These are phyloP conservation scores for Phytophthora cactorum DNA, from an alignment of 352 stramenopile genomes.

Conservation along the genomic window DNA sequence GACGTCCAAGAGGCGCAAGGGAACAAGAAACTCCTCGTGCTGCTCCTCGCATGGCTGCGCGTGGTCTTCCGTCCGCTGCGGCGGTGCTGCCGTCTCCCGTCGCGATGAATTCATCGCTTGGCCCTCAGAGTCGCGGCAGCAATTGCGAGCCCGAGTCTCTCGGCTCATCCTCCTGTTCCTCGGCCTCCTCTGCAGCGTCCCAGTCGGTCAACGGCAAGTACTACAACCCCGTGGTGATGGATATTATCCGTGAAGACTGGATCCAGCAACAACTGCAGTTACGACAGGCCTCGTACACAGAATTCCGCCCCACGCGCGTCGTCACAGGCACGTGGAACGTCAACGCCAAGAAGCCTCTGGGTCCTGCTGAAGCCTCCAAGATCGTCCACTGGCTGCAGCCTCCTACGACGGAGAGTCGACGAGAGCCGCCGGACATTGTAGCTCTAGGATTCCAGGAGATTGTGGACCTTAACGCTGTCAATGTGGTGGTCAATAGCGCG, in stretches of 20 bases:
- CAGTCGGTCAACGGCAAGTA: constrained; percentile 53
- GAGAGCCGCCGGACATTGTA: constrained; percentile 61
- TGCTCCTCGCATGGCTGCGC: constrained; percentile 17
- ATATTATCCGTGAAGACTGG: constrained; percentile 89
- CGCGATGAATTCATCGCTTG: constrained; percentile 17
- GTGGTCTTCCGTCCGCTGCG: constrained; percentile 1
- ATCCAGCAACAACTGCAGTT: constrained; percentile 79
- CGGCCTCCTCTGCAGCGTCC: constrained; percentile 5
- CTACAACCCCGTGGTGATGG: constrained; percentile 87
- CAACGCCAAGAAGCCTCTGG: constrained; percentile 98
- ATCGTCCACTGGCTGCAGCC: constrained; percentile 76
- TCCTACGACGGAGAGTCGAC: constrained; percentile 8
- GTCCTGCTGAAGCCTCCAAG: constrained; percentile 51
- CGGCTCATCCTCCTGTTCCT: constrained; percentile 7
- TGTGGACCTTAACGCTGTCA: constrained; percentile 99
- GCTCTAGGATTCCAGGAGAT: constrained; percentile 98
- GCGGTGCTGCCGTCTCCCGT: constrained; percentile 16
- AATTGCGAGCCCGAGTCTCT: constrained; percentile 26
- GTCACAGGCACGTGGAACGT: constrained; percentile 98
- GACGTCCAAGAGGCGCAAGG: constrained; percentile 16
- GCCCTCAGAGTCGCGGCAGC: constrained; percentile 1
- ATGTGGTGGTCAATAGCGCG: constrained; percentile 97
- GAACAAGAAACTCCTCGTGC: not conserved
- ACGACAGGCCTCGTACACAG: constrained; percentile 71
- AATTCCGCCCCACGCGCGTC: constrained; percentile 61